Conservation (phyloP, 768 basidiomycete species). For the Suillus bovinus region DNA sequence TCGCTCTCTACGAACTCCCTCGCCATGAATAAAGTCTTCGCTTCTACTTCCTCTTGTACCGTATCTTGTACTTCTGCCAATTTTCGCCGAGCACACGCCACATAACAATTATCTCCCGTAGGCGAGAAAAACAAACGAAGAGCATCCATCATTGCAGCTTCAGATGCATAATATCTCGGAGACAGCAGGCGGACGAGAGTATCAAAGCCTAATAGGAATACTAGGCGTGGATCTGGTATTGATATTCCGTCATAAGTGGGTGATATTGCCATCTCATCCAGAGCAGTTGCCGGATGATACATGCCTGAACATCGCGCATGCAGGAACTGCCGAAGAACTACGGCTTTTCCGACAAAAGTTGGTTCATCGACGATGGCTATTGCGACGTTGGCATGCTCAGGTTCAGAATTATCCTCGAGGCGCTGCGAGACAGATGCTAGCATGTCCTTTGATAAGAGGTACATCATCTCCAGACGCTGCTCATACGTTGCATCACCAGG, state of each 20-base stretch:
- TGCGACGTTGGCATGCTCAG: conserved; percentile 51
- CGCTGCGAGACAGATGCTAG: background rate
- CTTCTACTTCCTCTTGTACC: conserved; percentile 32
- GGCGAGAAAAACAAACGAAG: conserved; percentile 61
- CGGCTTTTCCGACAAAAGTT: conserved; percentile 84
- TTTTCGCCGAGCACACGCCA: conserved; percentile 67
- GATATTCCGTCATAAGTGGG: conserved; percentile 10
- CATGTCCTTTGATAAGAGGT: conserved; percentile 56
- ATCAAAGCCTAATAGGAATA: conserved; percentile 81
- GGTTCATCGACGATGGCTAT: conserved; percentile 86
- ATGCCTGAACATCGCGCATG: conserved; percentile 22
- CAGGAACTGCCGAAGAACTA: conserved; percentile 54
- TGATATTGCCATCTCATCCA: conserved; percentile 21
- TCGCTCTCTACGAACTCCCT: conserved; percentile 50
- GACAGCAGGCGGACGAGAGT: conserved; percentile 82
- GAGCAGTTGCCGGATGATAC: conserved; percentile 1
- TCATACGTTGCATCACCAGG: conserved; percentile 68
- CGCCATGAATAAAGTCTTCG: conserved; percentile 35
- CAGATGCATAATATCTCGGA: conserved; percentile 67
- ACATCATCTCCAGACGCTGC: conserved; percentile 91
- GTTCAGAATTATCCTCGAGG: background rate
- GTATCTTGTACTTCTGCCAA: conserved; percentile 15
- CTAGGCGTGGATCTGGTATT: conserved; percentile 42
- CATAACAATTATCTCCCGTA: conserved; percentile 53
- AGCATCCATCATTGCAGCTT: conserved; percentile 52